These are phyloP conservation scores for Pythium dissotocum DNA, from an alignment of 352 stramenopile species.

Conservation along the genomic window DNA sequence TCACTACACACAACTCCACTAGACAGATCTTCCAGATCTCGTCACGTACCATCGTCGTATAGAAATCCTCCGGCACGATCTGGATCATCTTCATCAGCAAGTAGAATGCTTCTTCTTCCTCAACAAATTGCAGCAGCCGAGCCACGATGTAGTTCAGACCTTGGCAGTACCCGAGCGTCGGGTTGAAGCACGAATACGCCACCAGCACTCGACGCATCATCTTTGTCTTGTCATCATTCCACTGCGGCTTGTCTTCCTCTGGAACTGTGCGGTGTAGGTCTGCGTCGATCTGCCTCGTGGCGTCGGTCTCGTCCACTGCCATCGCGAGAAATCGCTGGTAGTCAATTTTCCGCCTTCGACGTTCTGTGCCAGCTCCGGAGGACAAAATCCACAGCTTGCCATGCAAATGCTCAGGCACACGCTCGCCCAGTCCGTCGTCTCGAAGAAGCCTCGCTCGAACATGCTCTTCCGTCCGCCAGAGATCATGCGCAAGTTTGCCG, in stretches of 20 bases:
- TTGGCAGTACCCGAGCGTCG: slow-evolving; percentile 84
- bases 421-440: slow-evolving; percentile 53
- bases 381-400: slow-evolving; percentile 82
- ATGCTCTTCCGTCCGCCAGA: slow-evolving; percentile 81
- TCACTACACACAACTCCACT: neutral
- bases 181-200: slow-evolving; percentile 83
- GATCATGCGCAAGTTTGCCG: slow-evolving; percentile 66
- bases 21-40: neutral
- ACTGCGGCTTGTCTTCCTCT: slow-evolving; percentile 57
- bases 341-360: slow-evolving; percentile 53
- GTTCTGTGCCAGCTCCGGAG: slow-evolving; percentile 69
- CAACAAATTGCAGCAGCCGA: slow-evolving; percentile 62
- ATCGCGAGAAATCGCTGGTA: slow-evolving; percentile 54
- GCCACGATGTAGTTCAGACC: slow-evolving; percentile 89
- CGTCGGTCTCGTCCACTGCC: slow-evolving; percentile 64
- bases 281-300: slow-evolving; percentile 82
- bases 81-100: slow-evolving; percentile 78
- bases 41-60: slow-evolving; percentile 81
- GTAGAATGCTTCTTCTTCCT: slow-evolving; percentile 82
- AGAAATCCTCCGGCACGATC: slow-evolving; percentile 86
- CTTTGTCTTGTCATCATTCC: slow-evolving; percentile 64
- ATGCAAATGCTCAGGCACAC: slow-evolving; percentile 68
- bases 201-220: slow-evolving; percentile 85
- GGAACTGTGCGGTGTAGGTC: slow-evolving; percentile 78
- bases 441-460: slow-evolving; percentile 69